Percentiles rank a stretch among this genome's conserved stretches.
Conservation (phyloP, 2,329 filamentous ascomycete genomes). For the Gaeumannomyces sp. region DNA sequence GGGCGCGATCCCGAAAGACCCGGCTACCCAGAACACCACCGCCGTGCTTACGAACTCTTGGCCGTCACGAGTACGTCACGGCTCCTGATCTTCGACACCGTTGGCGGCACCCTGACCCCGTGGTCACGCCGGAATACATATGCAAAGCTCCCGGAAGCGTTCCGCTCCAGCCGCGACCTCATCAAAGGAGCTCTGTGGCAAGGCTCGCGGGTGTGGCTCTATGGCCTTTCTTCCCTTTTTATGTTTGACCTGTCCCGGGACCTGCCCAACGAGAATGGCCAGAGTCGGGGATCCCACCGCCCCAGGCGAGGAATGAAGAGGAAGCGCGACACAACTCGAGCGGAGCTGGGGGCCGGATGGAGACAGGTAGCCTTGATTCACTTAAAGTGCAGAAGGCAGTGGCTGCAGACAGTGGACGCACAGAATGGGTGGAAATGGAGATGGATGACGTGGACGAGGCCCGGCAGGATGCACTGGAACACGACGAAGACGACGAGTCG, state of each 20-base stretch:
- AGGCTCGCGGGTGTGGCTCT: constrained; percentile 72
- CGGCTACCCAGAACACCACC: constrained; percentile 21
- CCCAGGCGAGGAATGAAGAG: constrained; percentile 39
- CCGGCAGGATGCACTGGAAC: constrained; percentile 26
- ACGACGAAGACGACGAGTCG: constrained; percentile 25
- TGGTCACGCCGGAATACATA: constrained; percentile 84
- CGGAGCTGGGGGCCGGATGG: constrained; percentile 50
- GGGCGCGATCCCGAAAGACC: constrained; percentile 34
- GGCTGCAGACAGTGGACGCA: constrained; percentile 31
- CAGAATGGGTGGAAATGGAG: constrained; percentile 28
- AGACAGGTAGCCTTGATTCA: constrained; percentile 37
- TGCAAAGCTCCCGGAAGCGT: constrained; percentile 66
- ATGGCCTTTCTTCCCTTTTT: constrained; percentile 78
- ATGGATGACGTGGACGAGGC: constrained; percentile 26
- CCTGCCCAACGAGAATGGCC: constrained; percentile 9
- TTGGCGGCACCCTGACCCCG: constrained; percentile 68
- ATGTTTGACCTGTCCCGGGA: constrained; percentile 84
- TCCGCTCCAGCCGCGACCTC: constrained; percentile 68
- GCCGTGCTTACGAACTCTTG: constrained; percentile 46
- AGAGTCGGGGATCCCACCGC: background rate
- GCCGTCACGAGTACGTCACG: constrained; percentile 52
- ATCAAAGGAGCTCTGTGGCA: constrained; percentile 86
- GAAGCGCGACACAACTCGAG: constrained; percentile 42
- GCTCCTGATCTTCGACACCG: constrained; percentile 72
- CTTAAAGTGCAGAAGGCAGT: constrained; percentile 33